A percentile compares a stretch with the other conserved stretches of the same genome.
phyloP scores from a whole-genome alignment of 306 rosid species.

The Citrullus amarus region DNA sequence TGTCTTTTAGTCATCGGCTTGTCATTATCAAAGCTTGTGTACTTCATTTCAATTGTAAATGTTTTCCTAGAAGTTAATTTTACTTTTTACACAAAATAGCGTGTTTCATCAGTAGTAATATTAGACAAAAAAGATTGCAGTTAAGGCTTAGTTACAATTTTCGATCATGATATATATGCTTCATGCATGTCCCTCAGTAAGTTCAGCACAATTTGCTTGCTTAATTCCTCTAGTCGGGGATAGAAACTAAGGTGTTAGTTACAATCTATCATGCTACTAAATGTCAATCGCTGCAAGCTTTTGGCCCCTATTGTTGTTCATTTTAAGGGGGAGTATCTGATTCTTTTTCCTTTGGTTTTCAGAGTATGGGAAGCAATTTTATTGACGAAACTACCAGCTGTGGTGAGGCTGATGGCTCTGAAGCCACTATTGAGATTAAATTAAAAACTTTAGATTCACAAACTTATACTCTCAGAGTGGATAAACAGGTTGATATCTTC shows the following conservation, averaged over 20 bases:
- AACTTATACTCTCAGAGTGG: conserved; percentile 85
- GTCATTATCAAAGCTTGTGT: not conserved
- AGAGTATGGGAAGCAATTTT: conserved; percentile 53
- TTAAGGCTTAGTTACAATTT: not conserved
- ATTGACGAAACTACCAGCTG: conserved; percentile 22
- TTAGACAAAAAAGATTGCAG: not conserved
- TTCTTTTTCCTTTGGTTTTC: not conserved
- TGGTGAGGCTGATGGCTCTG: conserved; percentile 44
- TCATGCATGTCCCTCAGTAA: not conserved
- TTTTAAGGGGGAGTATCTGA: not conserved
- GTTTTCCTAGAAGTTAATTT: not conserved
- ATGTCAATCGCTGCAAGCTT: not conserved
- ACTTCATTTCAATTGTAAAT: not conserved
- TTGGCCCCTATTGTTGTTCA: not conserved
- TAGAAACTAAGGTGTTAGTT: not conserved
- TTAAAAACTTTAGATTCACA: conserved; percentile 89
- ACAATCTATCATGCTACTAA: not conserved
- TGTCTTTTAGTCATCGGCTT: not conserved
- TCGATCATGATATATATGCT: not conserved
- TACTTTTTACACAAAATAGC: not conserved
- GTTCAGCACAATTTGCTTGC: not conserved
- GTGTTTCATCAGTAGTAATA: not conserved
- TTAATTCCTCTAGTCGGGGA: not conserved
- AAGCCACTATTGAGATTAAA: conserved; percentile 77
- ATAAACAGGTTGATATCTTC: conserved; percentile 61